Base-by-base conservation (phyloP, 1,139 yeast species). In the Yamadazyma sp. region DNA sequence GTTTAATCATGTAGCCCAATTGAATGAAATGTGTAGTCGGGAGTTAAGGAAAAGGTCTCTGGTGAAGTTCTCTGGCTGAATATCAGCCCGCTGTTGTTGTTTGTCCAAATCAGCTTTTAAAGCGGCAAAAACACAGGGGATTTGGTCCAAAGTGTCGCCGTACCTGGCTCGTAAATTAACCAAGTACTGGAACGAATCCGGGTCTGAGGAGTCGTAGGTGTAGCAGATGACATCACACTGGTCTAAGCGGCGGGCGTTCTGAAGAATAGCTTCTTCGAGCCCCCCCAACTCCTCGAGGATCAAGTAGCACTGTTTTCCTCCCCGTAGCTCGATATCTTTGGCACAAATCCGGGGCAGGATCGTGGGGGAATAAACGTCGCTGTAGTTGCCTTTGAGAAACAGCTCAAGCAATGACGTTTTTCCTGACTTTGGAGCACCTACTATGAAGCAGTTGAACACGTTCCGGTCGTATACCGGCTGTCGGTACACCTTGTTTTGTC, bases 281-380 rank as follows among this genome's bases (percentile, higher is more conserved):
- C 86, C 96, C 0, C 96, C 97, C 24, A 89, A 64, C 52, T 92
- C 98, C 58, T 90, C 96, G 32, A 92, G 60, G 38, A 92, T 88
- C 53, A 92, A 66, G 55, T 92, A 92, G 57, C 95, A 89, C 58
- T 92, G 98, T 55, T 88, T 90, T 1, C 97, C 97, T 2, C 97
- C 97, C 39, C 85, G 81, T 53, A 90, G 66, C 57, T 92, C 98
- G n/a, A 92, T 89, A 53, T 94, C 90, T 55, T 92, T 92, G 1
- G 89, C 96, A 10, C 88, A 95, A 1, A 86, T 72, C 33, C 85
- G 70, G 1, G 95, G 90, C 42, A 78, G 78, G 16, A 87, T 81
- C 0, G 97, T 87, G 0, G 97, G 96, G 3, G 87, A 78, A 56
- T 90, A 86, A 0, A 68, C 57, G 16, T 82, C 89, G 38, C 86